Conservation (phyloP, 2,329 filamentous ascomycete genomes). For the Leptodontidium sp. region DNA sequence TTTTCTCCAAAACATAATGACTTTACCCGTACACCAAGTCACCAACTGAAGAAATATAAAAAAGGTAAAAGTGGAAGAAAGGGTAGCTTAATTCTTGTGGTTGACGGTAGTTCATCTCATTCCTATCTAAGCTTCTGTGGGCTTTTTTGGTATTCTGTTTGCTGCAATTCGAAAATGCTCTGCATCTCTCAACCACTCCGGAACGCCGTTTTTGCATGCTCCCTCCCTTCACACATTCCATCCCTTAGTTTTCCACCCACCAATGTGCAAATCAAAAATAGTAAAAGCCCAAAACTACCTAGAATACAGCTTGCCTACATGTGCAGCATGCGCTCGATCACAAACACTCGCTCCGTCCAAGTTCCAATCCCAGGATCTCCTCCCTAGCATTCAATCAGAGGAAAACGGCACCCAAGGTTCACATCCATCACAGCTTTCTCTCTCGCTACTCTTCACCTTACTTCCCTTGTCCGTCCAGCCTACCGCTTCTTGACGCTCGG, state of each 20-base stretch:
- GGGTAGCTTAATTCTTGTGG: neutral
- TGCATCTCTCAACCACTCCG: constrained; percentile 8
- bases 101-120: neutral
- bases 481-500: constrained; percentile 50
- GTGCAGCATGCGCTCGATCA: neutral
- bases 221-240: constrained; percentile 23
- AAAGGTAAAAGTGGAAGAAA: neutral
- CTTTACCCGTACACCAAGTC: too few species aligned
- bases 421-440: too few species aligned
- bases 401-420: too few species aligned
- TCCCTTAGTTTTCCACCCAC: constrained; percentile 25
- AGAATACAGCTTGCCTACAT: constrained; percentile 28
- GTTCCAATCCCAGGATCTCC: too few species aligned
- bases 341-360: too few species aligned
- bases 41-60: neutral
- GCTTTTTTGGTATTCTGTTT: constrained; percentile 35
- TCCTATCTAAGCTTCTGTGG: constrained; percentile 32
- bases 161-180: constrained; percentile 25
- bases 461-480: neutral
- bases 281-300: constrained; percentile 7
- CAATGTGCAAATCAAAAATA: constrained; percentile 20
- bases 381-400: too few species aligned
- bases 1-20: neutral
- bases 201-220: constrained; percentile 35
- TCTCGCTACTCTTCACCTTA: neutral